Percentiles rank a stretch among this genome's conserved stretches.
These are phyloP conservation scores for Plenodomus lindquistii DNA, from an alignment of 2,329 filamentous ascomycete genomes.

Conservation along the genomic window DNA sequence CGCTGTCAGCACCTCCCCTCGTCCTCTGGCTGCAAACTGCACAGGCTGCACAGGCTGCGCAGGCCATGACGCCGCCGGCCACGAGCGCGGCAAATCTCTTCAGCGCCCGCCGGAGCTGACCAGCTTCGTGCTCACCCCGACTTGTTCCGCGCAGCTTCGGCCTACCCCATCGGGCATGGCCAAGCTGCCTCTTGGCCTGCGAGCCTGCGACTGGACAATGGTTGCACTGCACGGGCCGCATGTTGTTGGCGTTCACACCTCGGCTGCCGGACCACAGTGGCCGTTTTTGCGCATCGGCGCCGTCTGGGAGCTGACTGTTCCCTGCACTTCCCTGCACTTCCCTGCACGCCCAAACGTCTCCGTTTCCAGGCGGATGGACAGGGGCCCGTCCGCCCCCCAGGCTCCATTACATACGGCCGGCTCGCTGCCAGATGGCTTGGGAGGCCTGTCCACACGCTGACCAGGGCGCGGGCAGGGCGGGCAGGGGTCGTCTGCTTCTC, in stretches of 20 bases:
- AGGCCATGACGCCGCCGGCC: neutral
- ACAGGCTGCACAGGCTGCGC: neutral
- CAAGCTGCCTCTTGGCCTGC: constrained; percentile 11
- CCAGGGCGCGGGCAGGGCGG: constrained; percentile 10
- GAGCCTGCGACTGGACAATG: constrained; percentile 27
- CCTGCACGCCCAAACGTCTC: constrained; percentile 38
- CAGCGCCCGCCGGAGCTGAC: constrained; percentile 14
- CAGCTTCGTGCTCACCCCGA: constrained; percentile 6
- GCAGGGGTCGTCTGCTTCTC: neutral
- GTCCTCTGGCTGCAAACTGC: neutral
- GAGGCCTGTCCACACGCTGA: constrained; percentile 1
- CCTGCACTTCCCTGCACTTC: constrained; percentile 9
- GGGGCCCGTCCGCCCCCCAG: constrained; percentile 9
- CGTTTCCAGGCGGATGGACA: constrained; percentile 17
- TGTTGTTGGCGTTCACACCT: constrained; percentile 19
- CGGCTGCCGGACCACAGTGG: constrained; percentile 27
- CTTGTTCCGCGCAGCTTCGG: constrained; percentile 12
- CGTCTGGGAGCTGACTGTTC: constrained; percentile 14
- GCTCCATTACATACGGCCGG: neutral
- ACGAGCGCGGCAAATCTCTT: constrained; percentile 5
- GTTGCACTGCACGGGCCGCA: constrained; percentile 34
- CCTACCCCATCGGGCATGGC: constrained; percentile 15
- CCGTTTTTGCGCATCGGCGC: constrained; percentile 29
- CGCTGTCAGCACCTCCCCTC: neutral
- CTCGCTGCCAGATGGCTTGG: neutral